These are phyloP conservation scores for Pleurotus tuber-regium DNA, from an alignment of 768 basidiomycete genomes.

Conservation along the genomic window DNA sequence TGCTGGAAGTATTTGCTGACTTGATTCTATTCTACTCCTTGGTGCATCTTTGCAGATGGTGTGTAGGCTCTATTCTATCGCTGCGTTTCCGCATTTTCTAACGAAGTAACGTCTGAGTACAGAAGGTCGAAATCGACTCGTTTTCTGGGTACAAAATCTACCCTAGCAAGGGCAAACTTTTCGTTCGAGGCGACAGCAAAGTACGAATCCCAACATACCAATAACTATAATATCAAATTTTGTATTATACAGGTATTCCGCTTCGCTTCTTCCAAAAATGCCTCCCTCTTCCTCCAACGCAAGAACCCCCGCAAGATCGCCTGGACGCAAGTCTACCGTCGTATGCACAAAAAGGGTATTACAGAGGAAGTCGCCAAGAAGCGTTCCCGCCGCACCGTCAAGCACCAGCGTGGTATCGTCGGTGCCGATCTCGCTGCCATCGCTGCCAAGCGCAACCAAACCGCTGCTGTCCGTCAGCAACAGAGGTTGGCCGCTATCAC, in stretches of 20 bases:
- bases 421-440: constrained; percentile 94
- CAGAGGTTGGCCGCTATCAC: constrained; percentile 82
- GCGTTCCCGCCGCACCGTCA: constrained; percentile 93
- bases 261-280: constrained; percentile 88
- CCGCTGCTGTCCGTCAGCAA: constrained; percentile 76
- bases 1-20: background rate
- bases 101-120: constrained; percentile 23
- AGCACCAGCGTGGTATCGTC: constrained; percentile 97
- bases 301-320: constrained; percentile 99
- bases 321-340: constrained; percentile 91
- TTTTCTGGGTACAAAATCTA: constrained; percentile 99
- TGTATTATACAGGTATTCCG: constrained; percentile 82
- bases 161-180: constrained; percentile 94
- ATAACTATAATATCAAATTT: background rate
- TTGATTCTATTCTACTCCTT: constrained; percentile 14
- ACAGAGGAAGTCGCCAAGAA: constrained; percentile 99
- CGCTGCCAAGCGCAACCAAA: constrained; percentile 91
- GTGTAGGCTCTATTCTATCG: no score
- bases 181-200: constrained; percentile 95
- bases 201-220: constrained; percentile 36
- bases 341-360: constrained; percentile 99
- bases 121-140: constrained; percentile 99
- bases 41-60: constrained; percentile 35
- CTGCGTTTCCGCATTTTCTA: no score
- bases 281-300: constrained; percentile 97